Evolutionary conservation across 306 rosid genomes (phyloP), one percentile per base, ranked within the genome.

Genomic region (Gastrolobium villosum): DNA sequence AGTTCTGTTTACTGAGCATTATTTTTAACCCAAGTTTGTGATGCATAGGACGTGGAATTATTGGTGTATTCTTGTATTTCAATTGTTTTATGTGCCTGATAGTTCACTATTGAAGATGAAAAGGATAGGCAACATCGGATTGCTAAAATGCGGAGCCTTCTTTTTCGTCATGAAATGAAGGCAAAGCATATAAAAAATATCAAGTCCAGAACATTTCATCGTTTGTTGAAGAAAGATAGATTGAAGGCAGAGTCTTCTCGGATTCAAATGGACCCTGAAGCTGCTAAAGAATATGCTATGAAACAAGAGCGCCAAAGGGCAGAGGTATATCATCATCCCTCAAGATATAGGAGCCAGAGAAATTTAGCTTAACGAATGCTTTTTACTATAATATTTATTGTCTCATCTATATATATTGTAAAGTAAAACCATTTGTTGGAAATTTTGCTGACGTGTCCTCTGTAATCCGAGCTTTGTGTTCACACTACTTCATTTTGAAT

Each of bases 111-210:
- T n/a, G 94, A 88, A 79, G 98, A 90, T 84, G 99, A 89, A 80
- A 91, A 82, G 71, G 96, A 90, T 6, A 87, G 96, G 75, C 97
- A 84, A 81, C 86, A 84, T 82, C 89, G 93, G 45, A 93, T 82
- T n/a, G 99, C 99, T 40, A 95, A 95, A 82, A 84, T 95, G 98
- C 91, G 97, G 77, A 86, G 96, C 87, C 91, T 88, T 77, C 90
- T 93, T 82, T 95, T 93, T 34, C 89, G 87, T 72, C 96, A 93
- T 60, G 98, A 95, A 83, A 53, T 84, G 86, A 95, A 88, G 86
- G 81, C 90, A 57, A 95, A 88, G 65, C 96, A 83, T 85, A 75
- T 90, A 36, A 95, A 95, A 80, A 95, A 91, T 82, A 95, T 93
- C 32, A 93, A 95, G 88, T 95, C 99, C 26, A 93, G 86, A 83